A percentile compares a stretch with the other conserved stretches of the same genome.
phyloP scores from a whole-genome alignment of 2,329 filamentous ascomycete genomes.

The Hymenoscyphus fructigenus region DNA sequence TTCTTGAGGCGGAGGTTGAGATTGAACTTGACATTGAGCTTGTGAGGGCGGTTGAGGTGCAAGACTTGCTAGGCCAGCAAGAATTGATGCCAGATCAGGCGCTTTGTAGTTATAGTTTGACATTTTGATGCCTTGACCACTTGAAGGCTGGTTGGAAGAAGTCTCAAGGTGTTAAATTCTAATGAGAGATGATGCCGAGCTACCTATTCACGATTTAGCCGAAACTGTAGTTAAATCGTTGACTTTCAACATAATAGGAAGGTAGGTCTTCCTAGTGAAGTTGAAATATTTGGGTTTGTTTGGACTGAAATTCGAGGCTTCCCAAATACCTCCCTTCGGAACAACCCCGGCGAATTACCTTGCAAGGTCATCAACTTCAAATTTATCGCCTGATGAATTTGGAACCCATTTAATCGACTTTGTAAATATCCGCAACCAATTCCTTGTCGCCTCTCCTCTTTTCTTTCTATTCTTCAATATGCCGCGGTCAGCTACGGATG shows the following conservation, averaged over 20 bases:
- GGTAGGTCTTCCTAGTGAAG: too few species aligned
- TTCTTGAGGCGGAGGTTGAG: slow-evolving; percentile 4
- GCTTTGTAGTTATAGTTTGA: slow-evolving; percentile 25
- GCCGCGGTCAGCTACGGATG: slow-evolving; percentile 72
- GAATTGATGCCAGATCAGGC: slow-evolving; percentile 37
- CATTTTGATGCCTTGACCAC: slow-evolving; percentile 28
- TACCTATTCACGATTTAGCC: too few species aligned
- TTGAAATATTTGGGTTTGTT: not conserved
- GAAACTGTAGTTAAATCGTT: not conserved
- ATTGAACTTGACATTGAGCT: slow-evolving; percentile 10
- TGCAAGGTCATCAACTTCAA: too few species aligned
- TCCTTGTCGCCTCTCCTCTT: not conserved
- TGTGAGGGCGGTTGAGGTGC: slow-evolving; percentile 22
- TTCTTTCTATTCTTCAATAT: slow-evolving; percentile 28
- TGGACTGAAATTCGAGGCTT: not conserved
- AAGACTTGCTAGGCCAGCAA: slow-evolving; percentile 34
- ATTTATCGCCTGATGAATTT: too few species aligned
- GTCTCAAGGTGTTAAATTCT: not conserved
- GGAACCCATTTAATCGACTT: slow-evolving; percentile 10
- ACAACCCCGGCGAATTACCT: slow-evolving; percentile 6
- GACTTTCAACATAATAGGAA: not conserved
- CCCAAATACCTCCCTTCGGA: not conserved
- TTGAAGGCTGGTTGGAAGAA: not conserved
- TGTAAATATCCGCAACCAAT: slow-evolving; percentile 22
- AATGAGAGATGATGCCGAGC: too few species aligned